Percentiles rank a stretch among this genome's conserved stretches.
These are phyloP conservation scores for Castanospermum australe DNA, from an alignment of 306 rosid species.

Conservation along the genomic window DNA sequence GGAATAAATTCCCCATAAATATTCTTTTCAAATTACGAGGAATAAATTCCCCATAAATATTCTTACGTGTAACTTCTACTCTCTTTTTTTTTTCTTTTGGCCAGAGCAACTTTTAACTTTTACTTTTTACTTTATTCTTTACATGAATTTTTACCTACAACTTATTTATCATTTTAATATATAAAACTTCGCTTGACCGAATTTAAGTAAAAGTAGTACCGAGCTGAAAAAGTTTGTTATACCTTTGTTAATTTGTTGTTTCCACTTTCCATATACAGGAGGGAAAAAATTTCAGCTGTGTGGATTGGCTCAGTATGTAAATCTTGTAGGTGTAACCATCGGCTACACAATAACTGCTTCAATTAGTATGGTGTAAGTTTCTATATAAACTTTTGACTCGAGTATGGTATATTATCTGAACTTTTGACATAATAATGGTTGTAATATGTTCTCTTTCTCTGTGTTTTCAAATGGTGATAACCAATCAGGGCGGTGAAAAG, in stretches of 20 bases:
- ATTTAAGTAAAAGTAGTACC: not conserved
- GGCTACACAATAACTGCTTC: constrained; percentile 98
- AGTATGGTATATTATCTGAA: not conserved
- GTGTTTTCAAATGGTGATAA: not conserved
- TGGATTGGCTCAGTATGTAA: constrained; percentile 88
- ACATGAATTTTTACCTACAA: no score
- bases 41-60: not conserved
- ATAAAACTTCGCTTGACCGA: not conserved
- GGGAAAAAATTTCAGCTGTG: constrained; percentile 81
- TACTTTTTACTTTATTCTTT: no score
- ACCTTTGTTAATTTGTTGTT: not conserved
- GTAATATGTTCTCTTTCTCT: not conserved
- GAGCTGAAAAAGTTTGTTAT: not conserved
- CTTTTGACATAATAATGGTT: not conserved
- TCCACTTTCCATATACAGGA: constrained; percentile 41
- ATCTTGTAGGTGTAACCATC: constrained; percentile 78
- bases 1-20: not conserved
- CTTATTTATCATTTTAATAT: no score
- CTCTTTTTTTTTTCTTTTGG: no score
- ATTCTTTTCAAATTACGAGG: not conserved
- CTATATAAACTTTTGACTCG: not conserved
- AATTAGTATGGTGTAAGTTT: constrained; percentile 90
- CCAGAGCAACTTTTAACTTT: no score
- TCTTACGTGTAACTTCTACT: no score
- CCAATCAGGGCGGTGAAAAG: constrained; percentile 76